Evolutionary conservation across 129 eudicot genomes (phyloP).

Genomic region (Calendula officinalis): DNA sequence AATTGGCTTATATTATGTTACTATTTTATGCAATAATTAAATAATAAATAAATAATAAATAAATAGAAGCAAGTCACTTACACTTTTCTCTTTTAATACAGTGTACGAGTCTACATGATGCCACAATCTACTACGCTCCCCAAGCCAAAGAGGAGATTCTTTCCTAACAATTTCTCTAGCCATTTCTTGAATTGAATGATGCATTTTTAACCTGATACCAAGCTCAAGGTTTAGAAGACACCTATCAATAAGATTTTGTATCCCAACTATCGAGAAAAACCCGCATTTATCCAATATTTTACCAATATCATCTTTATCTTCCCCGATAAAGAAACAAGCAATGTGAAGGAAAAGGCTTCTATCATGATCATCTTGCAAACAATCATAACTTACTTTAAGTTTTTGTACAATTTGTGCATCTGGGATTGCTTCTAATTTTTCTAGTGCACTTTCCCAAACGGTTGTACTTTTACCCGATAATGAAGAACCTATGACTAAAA

Average conservation of each 20-base stretch:
- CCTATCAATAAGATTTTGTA: conserved; percentile 22
- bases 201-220: conserved; percentile 13
- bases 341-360: conserved; percentile 19
- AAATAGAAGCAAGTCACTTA: background rate
- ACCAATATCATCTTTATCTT: conserved; percentile 18
- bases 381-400: conserved; percentile 23
- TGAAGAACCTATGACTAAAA: conserved; percentile 16
- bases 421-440: conserved; percentile 23
- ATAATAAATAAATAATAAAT: too few species aligned
- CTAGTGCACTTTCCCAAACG: conserved; percentile 22
- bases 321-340: conserved; percentile 29
- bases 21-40: too few species aligned
- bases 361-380: conserved; percentile 16
- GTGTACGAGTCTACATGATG: conserved; percentile 24
- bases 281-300: conserved; percentile 9
- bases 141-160: conserved; percentile 23
- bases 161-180: conserved; percentile 27
- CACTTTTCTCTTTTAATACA: conserved; percentile 4
- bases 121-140: conserved; percentile 28
- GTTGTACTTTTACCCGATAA: conserved; percentile 9
- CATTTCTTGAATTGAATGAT: conserved; percentile 27
- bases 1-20: too few species aligned
- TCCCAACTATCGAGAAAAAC: conserved; percentile 9
- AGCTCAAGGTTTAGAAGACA: background rate
- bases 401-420: conserved; percentile 1